Conservation (phyloP, 441 rosid genomes). For the Croton setiger region DNA sequence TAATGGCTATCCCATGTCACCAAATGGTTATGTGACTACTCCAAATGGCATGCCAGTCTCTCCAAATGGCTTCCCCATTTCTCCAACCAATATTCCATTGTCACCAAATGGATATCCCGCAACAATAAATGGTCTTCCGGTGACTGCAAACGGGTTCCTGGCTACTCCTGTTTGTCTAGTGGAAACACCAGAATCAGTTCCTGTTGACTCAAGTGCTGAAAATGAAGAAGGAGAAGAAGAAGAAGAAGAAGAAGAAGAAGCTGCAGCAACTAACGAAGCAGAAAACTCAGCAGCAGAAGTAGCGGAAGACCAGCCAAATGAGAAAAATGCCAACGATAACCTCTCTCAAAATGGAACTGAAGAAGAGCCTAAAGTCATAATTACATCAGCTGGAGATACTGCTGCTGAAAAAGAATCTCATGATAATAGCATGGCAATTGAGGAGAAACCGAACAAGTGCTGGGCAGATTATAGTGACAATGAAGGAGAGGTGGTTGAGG, state of each 20-base stretch:
- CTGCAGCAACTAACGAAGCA: slow-evolving; percentile 22
- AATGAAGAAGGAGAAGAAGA: slow-evolving; percentile 38
- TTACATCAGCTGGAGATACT: slow-evolving; percentile 20
- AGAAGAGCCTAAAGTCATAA: slow-evolving; percentile 33
- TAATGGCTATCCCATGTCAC: slow-evolving; percentile 70
- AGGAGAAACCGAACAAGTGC: slow-evolving; percentile 51
- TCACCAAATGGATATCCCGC: slow-evolving; percentile 52
- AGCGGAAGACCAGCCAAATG: slow-evolving; percentile 34
- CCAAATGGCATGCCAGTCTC: slow-evolving; percentile 53
- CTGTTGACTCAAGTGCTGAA: slow-evolving; percentile 37
- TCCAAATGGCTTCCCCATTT: slow-evolving; percentile 46
- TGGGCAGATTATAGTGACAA: slow-evolving; percentile 87
- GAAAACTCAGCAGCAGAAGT: slow-evolving; percentile 36
- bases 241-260: slow-evolving; percentile 43
- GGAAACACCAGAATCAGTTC: slow-evolving; percentile 36
- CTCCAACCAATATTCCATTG: slow-evolving; percentile 40
- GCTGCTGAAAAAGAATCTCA: slow-evolving; percentile 34
- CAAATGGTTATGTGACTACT: slow-evolving; percentile 52
- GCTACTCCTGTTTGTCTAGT: slow-evolving; percentile 34
- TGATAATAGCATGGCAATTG: slow-evolving; percentile 29
- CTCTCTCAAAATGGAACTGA: slow-evolving; percentile 30
- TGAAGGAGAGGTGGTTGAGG: slow-evolving; percentile 73
- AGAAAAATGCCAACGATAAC: slow-evolving; percentile 30
- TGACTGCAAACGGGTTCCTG: slow-evolving; percentile 46
- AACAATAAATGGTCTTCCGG: slow-evolving; percentile 30